Percentiles rank a stretch among this genome's conserved stretches.
These are phyloP conservation scores for Aspergillus aculeatinus DNA, from an alignment of 2,329 filamentous ascomycete genomes.

Conservation along the genomic window DNA sequence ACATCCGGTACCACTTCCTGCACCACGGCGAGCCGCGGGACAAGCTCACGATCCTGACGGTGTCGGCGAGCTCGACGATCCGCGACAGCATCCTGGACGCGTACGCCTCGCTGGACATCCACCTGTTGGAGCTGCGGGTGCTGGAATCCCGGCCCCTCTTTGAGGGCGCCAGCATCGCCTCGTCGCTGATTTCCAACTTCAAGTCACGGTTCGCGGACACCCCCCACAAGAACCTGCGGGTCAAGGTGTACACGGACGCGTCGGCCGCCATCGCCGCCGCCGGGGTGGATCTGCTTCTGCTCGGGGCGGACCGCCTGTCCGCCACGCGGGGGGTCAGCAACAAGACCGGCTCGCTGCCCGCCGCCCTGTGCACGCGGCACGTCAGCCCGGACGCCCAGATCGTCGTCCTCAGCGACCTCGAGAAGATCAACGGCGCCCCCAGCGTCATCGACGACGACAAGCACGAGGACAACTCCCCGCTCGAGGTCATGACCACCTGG, in stretches of 20 bases:
- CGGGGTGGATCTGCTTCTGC: conserved; percentile 57
- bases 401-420: conserved; percentile 58
- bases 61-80: conserved; percentile 65
- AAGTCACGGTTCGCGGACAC: conserved; percentile 20
- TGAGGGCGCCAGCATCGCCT: conserved; percentile 62
- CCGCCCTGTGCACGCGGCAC: conserved; percentile 55
- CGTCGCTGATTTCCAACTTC: conserved; percentile 27
- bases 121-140: conserved; percentile 55
- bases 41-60: conserved; percentile 55
- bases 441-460: conserved; percentile 48
- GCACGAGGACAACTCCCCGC: conserved; percentile 54
- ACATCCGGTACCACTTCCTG: conserved; percentile 23
- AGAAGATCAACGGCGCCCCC: conserved; percentile 58
- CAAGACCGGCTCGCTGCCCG: conserved; percentile 64
- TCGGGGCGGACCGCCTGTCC: conserved; percentile 65
- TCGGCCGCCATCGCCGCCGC: conserved; percentile 55
- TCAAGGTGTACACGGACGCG: conserved; percentile 62
- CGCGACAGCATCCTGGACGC: conserved; percentile 48
- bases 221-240: conserved; percentile 28
- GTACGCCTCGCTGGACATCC: conserved; percentile 34
- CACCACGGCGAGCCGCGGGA: conserved; percentile 2
- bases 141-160: conserved; percentile 67
- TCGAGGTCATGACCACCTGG: conserved; percentile 55
- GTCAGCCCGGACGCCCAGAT: conserved; percentile 50
- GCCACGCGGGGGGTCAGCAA: conserved; percentile 61